Evolutionary conservation across 768 basidiomycete genomes (phyloP).

Genomic region (Dacryopinax spathularia): DNA sequence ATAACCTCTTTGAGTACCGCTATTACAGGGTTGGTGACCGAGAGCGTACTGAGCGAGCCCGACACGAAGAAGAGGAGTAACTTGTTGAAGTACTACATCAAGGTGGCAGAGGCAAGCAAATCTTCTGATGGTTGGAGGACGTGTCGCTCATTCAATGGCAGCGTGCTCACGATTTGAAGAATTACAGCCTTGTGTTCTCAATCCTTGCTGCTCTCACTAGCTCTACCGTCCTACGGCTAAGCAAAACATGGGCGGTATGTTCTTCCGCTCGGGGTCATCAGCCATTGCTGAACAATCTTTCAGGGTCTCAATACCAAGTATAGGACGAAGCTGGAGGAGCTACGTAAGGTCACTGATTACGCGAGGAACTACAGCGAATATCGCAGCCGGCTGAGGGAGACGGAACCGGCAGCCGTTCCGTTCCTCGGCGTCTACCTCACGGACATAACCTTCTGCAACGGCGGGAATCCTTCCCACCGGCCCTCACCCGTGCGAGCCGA

Average conservation of each 20-base stretch:
- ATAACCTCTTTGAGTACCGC: constrained; percentile 80
- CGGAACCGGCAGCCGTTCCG: constrained; percentile 83
- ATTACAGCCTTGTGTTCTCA: constrained; percentile 86
- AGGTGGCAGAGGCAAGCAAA: constrained; percentile 67
- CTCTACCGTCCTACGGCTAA: constrained; percentile 80
- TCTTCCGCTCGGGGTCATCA: background rate
- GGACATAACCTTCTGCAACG: constrained; percentile 88
- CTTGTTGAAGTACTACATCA: constrained; percentile 84
- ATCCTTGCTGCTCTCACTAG: constrained; percentile 91
- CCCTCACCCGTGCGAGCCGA: constrained; percentile 59
- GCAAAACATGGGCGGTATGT: constrained; percentile 86
- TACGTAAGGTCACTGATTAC: constrained; percentile 82
- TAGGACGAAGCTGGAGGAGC: constrained; percentile 55
- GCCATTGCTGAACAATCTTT: constrained; percentile 6
- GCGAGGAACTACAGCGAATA: constrained; percentile 84
- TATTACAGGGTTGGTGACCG: constrained; percentile 92
- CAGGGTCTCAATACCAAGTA: constrained; percentile 80
- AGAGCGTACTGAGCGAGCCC: constrained; percentile 76
- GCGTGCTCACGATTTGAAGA: constrained; percentile 72
- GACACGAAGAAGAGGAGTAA: constrained; percentile 72
- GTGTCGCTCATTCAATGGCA: constrained; percentile 23
- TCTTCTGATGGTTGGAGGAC: constrained; percentile 9
- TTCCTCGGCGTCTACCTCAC: constrained; percentile 88
- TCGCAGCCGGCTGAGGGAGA: constrained; percentile 70
- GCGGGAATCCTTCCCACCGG: constrained; percentile 80